Conservation (phyloP, 768 basidiomycete genomes). For the Leucocoprinus leucothites region DNA sequence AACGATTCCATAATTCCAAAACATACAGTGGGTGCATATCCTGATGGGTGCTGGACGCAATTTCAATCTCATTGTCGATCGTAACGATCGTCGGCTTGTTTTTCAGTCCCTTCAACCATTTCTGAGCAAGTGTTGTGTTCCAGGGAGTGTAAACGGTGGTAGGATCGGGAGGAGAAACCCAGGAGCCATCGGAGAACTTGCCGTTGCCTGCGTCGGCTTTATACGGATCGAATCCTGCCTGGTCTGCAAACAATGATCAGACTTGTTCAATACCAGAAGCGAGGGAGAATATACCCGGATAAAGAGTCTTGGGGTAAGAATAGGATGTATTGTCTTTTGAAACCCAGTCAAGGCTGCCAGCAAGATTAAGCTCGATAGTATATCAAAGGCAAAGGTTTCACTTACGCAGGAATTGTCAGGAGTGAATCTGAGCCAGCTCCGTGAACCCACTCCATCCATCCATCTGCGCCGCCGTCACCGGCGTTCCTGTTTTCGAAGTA, state of each 20-base stretch:
- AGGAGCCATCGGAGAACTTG: conserved; percentile 45
- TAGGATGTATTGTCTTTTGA: conserved; percentile 51
- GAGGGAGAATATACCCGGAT: conserved; percentile 33
- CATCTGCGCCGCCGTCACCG: conserved; percentile 32
- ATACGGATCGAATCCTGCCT: conserved; percentile 43
- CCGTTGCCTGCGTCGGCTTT: conserved; percentile 48
- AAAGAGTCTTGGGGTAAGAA: conserved; percentile 42
- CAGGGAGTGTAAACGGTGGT: conserved; percentile 41
- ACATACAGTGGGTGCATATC: conserved; percentile 52
- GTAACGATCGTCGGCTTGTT: conserved; percentile 48
- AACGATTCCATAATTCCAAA: neutral
- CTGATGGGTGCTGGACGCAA: conserved; percentile 49
- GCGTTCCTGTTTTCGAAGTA: conserved; percentile 51
- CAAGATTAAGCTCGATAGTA: neutral
- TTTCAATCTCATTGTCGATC: conserved; percentile 58
- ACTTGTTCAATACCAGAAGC: neutral
- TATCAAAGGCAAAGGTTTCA: neutral
- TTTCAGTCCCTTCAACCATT: conserved; percentile 41
- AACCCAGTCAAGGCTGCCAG: conserved; percentile 52
- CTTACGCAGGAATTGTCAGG: conserved; percentile 50
- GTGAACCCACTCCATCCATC: conserved; percentile 46
- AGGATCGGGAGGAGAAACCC: conserved; percentile 35
- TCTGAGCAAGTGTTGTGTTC: conserved; percentile 41
- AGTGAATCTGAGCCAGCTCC: conserved; percentile 40
- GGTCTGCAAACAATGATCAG: conserved; percentile 27